Evolutionary conservation across 106 monocot species (phyloP).

Genomic region (Dendrobium nobile): DNA sequence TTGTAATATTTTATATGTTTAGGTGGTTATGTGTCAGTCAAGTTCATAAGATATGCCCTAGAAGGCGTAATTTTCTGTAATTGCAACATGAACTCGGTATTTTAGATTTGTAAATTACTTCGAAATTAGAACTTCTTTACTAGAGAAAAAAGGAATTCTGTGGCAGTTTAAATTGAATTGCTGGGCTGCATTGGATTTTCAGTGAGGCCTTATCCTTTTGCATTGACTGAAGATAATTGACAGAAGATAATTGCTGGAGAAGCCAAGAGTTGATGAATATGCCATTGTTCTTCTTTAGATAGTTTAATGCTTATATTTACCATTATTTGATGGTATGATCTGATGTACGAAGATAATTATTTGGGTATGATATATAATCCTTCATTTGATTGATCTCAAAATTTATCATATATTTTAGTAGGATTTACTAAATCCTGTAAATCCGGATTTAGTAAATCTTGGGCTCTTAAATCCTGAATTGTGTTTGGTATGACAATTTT

Average conservation of each 20-base stretch:
- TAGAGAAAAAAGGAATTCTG: not conserved
- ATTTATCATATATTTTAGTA: not conserved
- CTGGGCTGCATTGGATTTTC: not conserved
- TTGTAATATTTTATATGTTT: not conserved
- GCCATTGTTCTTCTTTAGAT: constrained; percentile 2
- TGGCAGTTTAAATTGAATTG: not conserved
- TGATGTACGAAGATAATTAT: not conserved
- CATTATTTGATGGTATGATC: not conserved
- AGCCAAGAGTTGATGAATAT: no score
- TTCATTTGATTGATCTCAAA: not conserved
- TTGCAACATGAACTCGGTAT: not conserved
- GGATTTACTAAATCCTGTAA: no score
- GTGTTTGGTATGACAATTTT: no score
- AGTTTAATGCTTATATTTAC: not conserved
- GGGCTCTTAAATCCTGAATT: no score
- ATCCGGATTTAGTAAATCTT: no score
- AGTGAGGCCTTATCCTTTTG: not conserved
- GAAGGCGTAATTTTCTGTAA: not conserved
- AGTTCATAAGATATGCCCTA: not conserved
- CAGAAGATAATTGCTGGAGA: no score
- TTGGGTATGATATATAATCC: not conserved
- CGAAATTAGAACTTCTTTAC: not conserved
- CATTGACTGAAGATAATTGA: no score
- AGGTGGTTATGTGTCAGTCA: not conserved
- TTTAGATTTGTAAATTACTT: not conserved